Base-by-base conservation (phyloP, 192 early-diverging fungal species). In the Rhizoclosmatium sp. region DNA sequence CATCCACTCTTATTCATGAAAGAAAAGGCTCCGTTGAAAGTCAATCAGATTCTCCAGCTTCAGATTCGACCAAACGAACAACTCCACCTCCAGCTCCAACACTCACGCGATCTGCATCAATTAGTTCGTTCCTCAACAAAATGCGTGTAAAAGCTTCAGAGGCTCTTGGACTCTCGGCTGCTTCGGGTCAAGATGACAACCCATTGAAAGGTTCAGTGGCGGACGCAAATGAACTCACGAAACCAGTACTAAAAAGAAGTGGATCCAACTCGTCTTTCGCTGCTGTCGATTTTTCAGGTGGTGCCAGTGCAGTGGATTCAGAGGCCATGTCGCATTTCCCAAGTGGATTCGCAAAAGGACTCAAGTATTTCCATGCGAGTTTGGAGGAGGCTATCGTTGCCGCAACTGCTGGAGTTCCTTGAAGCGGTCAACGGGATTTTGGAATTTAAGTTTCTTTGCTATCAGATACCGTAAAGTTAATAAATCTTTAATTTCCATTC, bases 301-400 rank as follows among this genome's bases (percentile, higher is more conserved):
- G 51, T 54, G 51, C 9, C 5, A 54, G 16, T 16, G 51, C 51
- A 16, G 51, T 54, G 51, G 51, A 54, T 54, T 7, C 5, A 12
- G 51, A 54, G 16, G 51, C 51, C 9, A 7, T 54, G 5, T 12
- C 9, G 5, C 51, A 54, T 16, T 54, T 65, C 10, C 62, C 62
- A 10, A 21, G 5, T 23, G 62, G 23, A 65, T 16, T 16, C 21
- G 62, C 41, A 7, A 23, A 42, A 23, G 62, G 10, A 21, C 62
- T 65, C 23, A 65, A 65, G 62, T 65, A 65, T 41, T 65, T 65
- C 21, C 62, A 65, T 21, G 5, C 62, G 21, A 40, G 23, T 23
- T 21, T 7, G 62, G 62, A 65, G 10, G 62, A 65, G 12, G 62
- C 62, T 10, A 10, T 65, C 10, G 7, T 10, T 41, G 62, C 62